These are phyloP conservation scores for Oryza glaberrima DNA, from an alignment of 176 grass and related monocot species.

Conservation along the genomic window DNA sequence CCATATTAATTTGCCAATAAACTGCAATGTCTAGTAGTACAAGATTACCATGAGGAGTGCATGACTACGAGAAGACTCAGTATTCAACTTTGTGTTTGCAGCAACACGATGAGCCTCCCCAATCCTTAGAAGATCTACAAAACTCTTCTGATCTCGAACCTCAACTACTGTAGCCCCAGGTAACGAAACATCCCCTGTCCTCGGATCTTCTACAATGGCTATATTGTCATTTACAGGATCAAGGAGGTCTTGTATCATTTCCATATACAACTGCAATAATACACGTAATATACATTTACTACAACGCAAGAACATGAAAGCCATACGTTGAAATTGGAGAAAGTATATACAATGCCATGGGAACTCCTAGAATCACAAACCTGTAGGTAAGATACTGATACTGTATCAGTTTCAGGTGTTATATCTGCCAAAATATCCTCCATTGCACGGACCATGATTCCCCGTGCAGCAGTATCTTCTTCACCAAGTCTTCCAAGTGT, in stretches of 20 bases:
- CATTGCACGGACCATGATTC: constrained; percentile 99
- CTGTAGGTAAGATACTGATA: constrained; percentile 98
- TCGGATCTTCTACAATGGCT: constrained; percentile 97
- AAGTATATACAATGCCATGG: constrained; percentile 12
- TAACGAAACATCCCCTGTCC: constrained; percentile 90
- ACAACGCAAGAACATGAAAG: constrained; percentile 1
- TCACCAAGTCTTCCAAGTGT: constrained; percentile 98
- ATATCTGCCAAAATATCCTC: constrained; percentile 97
- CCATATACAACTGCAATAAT: constrained; percentile 89
- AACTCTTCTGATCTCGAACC: constrained; percentile 91
- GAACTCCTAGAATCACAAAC: constrained; percentile 44
- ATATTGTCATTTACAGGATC: constrained; percentile 99
- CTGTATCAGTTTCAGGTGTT: constrained; percentile 66
- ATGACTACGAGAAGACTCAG: constrained; percentile 97
- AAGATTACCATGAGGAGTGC: constrained; percentile 90
- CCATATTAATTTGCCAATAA: neutral
- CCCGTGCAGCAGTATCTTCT: constrained; percentile 90
- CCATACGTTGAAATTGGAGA: neutral
- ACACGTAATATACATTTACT: constrained; percentile 36
- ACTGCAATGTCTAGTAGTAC: constrained; percentile 32
- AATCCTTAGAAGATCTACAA: constrained; percentile 90
- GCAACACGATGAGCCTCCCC: constrained; percentile 95
- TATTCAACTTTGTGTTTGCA: constrained; percentile 97
- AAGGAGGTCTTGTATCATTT: constrained; percentile 98
- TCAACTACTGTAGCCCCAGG: constrained; percentile 90